Percentiles rank a stretch among this genome's conserved stretches.
Evolutionary conservation across 2,329 filamentous ascomycete species (phyloP).

Genomic region (Trichoderma brevicompactum): DNA sequence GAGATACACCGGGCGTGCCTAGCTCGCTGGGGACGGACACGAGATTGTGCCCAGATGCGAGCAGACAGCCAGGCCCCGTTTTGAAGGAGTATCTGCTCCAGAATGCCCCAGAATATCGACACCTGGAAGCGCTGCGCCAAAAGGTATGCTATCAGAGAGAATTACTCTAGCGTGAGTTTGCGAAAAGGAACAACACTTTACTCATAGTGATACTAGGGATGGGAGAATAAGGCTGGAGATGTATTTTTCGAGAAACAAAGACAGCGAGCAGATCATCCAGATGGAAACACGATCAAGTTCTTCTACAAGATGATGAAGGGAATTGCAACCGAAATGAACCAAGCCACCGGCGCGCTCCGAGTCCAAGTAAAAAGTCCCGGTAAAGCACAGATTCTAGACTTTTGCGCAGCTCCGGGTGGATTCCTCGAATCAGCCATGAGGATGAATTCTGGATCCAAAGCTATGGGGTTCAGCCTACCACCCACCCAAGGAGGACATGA

Average conservation of each 20-base stretch:
- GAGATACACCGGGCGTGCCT: conserved; percentile 4
- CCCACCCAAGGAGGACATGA: conserved; percentile 46
- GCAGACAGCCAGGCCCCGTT: background rate
- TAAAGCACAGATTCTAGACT: conserved; percentile 51
- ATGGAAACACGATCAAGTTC: conserved; percentile 24
- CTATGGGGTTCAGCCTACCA: conserved; percentile 49
- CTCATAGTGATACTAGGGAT: conserved; percentile 44
- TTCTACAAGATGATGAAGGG: conserved; percentile 33
- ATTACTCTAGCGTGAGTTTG: background rate
- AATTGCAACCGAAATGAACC: conserved; percentile 20
- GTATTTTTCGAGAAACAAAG: conserved; percentile 46
- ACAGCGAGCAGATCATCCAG: conserved; percentile 33
- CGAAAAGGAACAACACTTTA: background rate
- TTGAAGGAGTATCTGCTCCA: conserved; percentile 16
- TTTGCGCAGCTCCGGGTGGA: conserved; percentile 61
- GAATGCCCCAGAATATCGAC: conserved; percentile 14
- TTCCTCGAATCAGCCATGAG: conserved; percentile 49
- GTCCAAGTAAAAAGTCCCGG: conserved; percentile 26
- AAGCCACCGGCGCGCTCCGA: conserved; percentile 36
- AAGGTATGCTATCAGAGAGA: background rate
- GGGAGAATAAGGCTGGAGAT: conserved; percentile 50
- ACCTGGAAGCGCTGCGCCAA: conserved; percentile 4
- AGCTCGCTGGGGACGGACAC: conserved; percentile 11
- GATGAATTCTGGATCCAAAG: conserved; percentile 41
- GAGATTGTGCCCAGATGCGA: conserved; percentile 17